A percentile compares a stretch with the other conserved stretches of the same genome.
Evolutionary conservation across 2,329 filamentous ascomycete species (phyloP).

Genomic region (Aspergillus novoparasiticus): DNA sequence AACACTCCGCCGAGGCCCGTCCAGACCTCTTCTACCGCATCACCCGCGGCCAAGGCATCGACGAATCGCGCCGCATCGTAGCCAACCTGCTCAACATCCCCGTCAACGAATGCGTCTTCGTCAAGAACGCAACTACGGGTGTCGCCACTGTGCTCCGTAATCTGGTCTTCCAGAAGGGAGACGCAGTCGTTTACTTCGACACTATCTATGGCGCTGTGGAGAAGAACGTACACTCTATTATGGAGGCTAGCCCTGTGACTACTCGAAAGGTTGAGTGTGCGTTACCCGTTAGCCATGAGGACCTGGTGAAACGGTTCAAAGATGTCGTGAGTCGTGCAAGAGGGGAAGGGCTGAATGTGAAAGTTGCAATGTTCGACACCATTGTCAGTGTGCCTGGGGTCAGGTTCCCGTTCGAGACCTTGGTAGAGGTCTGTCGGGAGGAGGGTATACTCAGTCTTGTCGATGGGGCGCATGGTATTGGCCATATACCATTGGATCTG

Average conservation of each 20-base stretch:
- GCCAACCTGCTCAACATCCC: constrained; percentile 69
- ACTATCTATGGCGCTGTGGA: constrained; percentile 79
- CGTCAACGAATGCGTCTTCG: constrained; percentile 69
- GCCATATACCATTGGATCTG: constrained; percentile 75
- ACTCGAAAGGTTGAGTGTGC: constrained; percentile 59
- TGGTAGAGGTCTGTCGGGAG: constrained; percentile 66
- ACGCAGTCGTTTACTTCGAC: constrained; percentile 75
- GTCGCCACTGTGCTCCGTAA: constrained; percentile 77
- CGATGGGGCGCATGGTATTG: constrained; percentile 84
- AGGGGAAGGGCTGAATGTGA: constrained; percentile 63
- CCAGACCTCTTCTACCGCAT: constrained; percentile 80
- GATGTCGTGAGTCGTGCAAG: constrained; percentile 58
- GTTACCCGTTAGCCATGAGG: constrained; percentile 72
- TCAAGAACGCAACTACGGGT: constrained; percentile 75
- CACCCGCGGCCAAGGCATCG: constrained; percentile 63
- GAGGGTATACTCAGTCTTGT: constrained; percentile 71
- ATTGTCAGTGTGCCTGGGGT: constrained; percentile 79
- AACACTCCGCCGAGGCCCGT: constrained; percentile 65
- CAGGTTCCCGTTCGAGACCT: constrained; percentile 72
- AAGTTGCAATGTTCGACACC: constrained; percentile 75
- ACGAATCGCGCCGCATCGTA: constrained; percentile 65
- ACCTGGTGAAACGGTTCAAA: constrained; percentile 64
- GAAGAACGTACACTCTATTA: constrained; percentile 70
- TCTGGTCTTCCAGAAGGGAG: constrained; percentile 67
- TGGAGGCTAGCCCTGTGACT: constrained; percentile 63